Evolutionary conservation across 2,329 filamentous ascomycete genomes (phyloP).

Genomic region (Fusarium ambrosium): DNA sequence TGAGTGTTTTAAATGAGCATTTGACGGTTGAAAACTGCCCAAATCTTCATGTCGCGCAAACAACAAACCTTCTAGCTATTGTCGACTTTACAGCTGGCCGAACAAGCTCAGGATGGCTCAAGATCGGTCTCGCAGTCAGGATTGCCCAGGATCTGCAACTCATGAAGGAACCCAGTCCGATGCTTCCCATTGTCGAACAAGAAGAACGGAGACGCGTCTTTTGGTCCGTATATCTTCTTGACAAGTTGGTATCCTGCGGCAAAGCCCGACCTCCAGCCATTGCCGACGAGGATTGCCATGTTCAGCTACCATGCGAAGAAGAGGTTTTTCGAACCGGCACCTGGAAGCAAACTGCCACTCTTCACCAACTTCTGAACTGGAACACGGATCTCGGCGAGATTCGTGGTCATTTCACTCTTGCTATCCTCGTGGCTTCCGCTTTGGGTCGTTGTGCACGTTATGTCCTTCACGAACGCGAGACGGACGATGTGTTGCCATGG

Average conservation of each 20-base stretch:
- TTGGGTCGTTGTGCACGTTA: slow-evolving; percentile 16
- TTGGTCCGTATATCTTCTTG: slow-evolving; percentile 7
- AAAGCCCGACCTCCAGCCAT: slow-evolving; percentile 11
- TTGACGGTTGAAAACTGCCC: not conserved
- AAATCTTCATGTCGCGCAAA: not conserved
- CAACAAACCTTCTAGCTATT: not conserved
- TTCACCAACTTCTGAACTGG: slow-evolving; percentile 15
- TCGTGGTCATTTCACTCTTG: not conserved
- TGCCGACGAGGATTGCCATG: slow-evolving; percentile 10
- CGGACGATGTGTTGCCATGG: slow-evolving; percentile 14
- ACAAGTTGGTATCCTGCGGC: slow-evolving; percentile 11
- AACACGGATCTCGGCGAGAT: not conserved
- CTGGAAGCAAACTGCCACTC: slow-evolving; percentile 3
- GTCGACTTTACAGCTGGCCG: slow-evolving; percentile 1
- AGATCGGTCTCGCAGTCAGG: slow-evolving; percentile 12
- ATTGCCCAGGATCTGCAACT: slow-evolving; percentile 12
- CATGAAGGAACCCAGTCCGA: slow-evolving; percentile 1
- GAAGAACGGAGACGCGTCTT: slow-evolving; percentile 15
- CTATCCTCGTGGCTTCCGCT: slow-evolving; percentile 6
- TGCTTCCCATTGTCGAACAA: not conserved
- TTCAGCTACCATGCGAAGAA: slow-evolving; percentile 5
- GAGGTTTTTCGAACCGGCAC: not conserved
- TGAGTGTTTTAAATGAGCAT: not conserved
- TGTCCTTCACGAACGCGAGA: slow-evolving; percentile 3
- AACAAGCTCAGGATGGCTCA: slow-evolving; percentile 14